Conservation (phyloP, 208 protist species). For the Crithidia acanthocephali region DNA sequence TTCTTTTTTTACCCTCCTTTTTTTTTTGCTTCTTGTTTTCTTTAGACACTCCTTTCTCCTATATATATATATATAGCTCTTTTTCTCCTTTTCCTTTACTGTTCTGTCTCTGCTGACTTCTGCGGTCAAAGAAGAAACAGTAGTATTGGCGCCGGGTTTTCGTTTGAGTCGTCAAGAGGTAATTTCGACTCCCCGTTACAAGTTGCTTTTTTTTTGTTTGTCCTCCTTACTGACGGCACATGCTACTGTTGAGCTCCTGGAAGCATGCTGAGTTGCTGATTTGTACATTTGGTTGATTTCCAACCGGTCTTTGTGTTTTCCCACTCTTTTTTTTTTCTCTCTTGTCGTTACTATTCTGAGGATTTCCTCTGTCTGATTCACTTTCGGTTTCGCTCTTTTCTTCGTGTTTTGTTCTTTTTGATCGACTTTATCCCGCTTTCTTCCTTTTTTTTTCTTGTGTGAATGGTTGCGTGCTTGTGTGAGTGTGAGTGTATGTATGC, state of each 20-base stretch:
- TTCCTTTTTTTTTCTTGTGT: constrained; percentile 1
- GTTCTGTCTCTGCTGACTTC: constrained; percentile 1
- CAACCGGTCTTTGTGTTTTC: background rate
- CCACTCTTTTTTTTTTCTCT: constrained; percentile 3
- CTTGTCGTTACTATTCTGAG: too few relatives aligned
- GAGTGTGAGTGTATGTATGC: background rate
- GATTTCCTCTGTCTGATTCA: too few relatives aligned
- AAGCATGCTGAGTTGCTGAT: background rate
- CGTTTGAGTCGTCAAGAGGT: too few relatives aligned
- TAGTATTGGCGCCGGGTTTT: too few relatives aligned
- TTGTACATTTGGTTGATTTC: constrained; percentile 5
- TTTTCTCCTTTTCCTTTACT: background rate
- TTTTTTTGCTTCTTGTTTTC: constrained; percentile 7
- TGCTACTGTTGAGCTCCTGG: background rate
- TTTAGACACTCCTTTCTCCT: background rate
- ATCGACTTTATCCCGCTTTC: background rate
- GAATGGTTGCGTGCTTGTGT: too few relatives aligned
- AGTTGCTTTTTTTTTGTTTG: constrained; percentile 9
- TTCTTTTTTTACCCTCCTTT: constrained; percentile 3
- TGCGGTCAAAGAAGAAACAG: background rate
- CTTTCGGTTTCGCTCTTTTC: too few relatives aligned
- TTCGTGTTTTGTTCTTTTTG: too few relatives aligned
- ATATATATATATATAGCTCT: too few relatives aligned
- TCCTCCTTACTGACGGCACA: background rate
- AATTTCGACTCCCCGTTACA: background rate